Evolutionary conservation across 2,329 filamentous ascomycete species (phyloP), one percentile per base, ranked within the genome.

Genomic region (Cadophora luteo-olivacea): DNA sequence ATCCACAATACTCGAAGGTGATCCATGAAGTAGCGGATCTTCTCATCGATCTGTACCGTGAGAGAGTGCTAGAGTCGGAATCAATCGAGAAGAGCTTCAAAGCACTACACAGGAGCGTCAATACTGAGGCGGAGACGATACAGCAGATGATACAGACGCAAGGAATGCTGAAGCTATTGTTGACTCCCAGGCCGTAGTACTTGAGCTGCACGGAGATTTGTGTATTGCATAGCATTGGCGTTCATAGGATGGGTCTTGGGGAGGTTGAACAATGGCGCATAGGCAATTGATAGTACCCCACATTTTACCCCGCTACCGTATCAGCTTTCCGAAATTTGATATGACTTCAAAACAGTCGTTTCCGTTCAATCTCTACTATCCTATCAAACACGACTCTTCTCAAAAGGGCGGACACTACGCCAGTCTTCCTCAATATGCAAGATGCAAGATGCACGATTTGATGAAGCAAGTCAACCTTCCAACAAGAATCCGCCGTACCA

Each of bases 131-230:
- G 12, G 93, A 97, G 79, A 89, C 91, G 76, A 92, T 93, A 25
- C 92, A 97, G 80, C 86, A 92, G 77, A 94, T 95, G 1, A 90
- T 88, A 74, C 89, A 92, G 81, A 94, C 93, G 12, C 87, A 87
- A 73, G 96, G 95, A 1, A 97, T 98, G 94, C 81, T 98, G 72
- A 92, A 95, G 75, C 91, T 92, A 82, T 80, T 92, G 72, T 87
- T 91, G 75, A 84, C 86, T 64, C 84, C 82, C 9, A 76, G 77
- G 61, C 76, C 76, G 63, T 78, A 45, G 22, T 70, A 75, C 52
- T 25, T 19, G 63, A 32, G 5, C 29, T 19, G 11, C 8, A 4
- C 55, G 38, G 22, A 64, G 22, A 48, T 19, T 68, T 61, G 57
- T 61, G 63, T 64, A 65, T 72, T 80, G 80, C 80, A 82, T 82